Conservation (phyloP, 2,329 filamentous ascomycete genomes). For the Didymellaceae sp. region DNA sequence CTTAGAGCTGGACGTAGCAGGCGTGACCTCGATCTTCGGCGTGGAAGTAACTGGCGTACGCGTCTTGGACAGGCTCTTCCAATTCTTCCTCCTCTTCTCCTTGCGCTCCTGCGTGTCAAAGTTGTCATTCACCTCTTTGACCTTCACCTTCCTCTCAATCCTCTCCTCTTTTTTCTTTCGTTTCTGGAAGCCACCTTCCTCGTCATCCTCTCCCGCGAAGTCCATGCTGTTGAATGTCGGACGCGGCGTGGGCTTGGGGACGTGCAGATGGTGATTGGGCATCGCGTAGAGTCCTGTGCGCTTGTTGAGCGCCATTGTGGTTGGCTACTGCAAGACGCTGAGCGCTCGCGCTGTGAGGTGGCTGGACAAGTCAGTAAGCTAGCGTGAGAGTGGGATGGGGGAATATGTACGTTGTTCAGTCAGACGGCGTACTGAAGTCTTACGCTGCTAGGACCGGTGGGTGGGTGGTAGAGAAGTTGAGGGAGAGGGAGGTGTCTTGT, state of each 20-base stretch:
- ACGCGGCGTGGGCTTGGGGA: slow-evolving; percentile 7
- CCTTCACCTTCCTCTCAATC: not conserved
- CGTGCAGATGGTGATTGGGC: slow-evolving; percentile 30
- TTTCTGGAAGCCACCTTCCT: no score
- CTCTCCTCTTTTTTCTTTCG: not conserved
- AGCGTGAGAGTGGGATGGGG: no score
- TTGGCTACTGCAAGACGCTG: not conserved
- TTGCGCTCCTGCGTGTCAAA: not conserved
- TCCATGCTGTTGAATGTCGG: slow-evolving; percentile 32
- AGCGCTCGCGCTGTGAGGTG: no score
- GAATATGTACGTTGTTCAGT: no score
- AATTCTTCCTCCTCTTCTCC: slow-evolving; percentile 17
- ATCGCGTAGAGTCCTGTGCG: slow-evolving; percentile 33
- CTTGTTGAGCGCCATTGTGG: slow-evolving; percentile 13
- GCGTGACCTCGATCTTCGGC: slow-evolving; percentile 5
- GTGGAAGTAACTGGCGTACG: slow-evolving; percentile 1
- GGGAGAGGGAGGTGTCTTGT: no score
- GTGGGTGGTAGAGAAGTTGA: no score
- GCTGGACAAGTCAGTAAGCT: not conserved
- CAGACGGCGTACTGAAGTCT: no score
- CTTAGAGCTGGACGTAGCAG: slow-evolving; percentile 6
- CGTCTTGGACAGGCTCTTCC: not conserved
- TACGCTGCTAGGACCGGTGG: no score
- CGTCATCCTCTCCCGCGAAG: slow-evolving; percentile 20
- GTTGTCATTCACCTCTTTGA: not conserved